phyloP scores from a whole-genome alignment of 164 flowering plant species.

The Nymphaea thermarum region DNA sequence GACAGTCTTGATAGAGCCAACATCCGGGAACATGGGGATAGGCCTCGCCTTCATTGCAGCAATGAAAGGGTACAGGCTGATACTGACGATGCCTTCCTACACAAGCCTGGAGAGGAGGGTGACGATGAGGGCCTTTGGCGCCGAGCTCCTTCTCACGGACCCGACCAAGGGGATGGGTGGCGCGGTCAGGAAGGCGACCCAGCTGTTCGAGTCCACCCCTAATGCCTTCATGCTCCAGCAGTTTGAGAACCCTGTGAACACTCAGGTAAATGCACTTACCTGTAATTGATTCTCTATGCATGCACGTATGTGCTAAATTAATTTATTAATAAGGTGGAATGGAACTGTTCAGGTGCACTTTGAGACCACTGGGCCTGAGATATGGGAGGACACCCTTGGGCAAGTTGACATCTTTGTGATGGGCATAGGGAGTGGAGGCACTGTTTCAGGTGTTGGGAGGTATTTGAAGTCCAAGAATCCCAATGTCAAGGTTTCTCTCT shows the following conservation, averaged over 20 bases:
- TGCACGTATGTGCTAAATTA: neutral
- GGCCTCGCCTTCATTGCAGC: slow-evolving; percentile 95
- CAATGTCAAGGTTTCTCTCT: slow-evolving; percentile 58
- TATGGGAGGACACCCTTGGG: slow-evolving; percentile 91
- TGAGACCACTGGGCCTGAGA: slow-evolving; percentile 96
- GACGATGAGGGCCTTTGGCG: slow-evolving; percentile 89
- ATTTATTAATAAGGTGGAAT: neutral
- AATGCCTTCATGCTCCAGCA: slow-evolving; percentile 84
- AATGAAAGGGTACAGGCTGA: slow-evolving; percentile 84
- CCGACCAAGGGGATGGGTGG: slow-evolving; percentile 97
- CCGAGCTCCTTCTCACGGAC: slow-evolving; percentile 77
- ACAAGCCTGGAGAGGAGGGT: slow-evolving; percentile 97
- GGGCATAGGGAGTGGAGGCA: slow-evolving; percentile 99
- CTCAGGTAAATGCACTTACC: slow-evolving; percentile 32
- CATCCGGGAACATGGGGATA: slow-evolving; percentile 99
- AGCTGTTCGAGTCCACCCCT: slow-evolving; percentile 78
- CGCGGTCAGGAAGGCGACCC: slow-evolving; percentile 78
- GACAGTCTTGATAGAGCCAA: slow-evolving; percentile 92
- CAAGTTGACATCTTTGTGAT: slow-evolving; percentile 88
- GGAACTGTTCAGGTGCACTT: slow-evolving; percentile 55
- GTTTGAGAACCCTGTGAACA: slow-evolving; percentile 84
- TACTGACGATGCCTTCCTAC: slow-evolving; percentile 97
- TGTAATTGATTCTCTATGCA: too few species aligned
- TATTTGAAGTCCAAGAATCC: slow-evolving; percentile 90
- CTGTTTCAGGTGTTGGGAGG: slow-evolving; percentile 85